Evolutionary conservation across 108 stramenopile genomes (phyloP).

Genomic region (Nitzschia sp.): DNA sequence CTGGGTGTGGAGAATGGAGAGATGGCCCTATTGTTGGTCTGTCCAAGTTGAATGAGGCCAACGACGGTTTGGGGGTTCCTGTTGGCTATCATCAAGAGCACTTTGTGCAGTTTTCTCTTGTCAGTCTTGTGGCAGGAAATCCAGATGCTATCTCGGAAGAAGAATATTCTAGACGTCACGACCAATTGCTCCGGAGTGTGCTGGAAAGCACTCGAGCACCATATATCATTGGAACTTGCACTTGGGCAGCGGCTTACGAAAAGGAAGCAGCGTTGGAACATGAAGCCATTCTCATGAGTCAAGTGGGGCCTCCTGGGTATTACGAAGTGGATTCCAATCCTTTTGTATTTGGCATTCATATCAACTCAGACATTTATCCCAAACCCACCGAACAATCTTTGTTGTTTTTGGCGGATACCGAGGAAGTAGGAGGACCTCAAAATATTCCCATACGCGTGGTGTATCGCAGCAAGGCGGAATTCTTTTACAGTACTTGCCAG

Average conservation of each 20-base stretch:
- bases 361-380: constrained; percentile 48
- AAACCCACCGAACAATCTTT: constrained; percentile 32
- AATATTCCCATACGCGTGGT: constrained; percentile 36
- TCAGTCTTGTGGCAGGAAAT: constrained; percentile 51
- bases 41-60: constrained; percentile 38
- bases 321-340: constrained; percentile 38
- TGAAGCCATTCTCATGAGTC: constrained; percentile 43
- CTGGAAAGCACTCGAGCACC: constrained; percentile 29
- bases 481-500: constrained; percentile 48
- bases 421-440: not conserved
- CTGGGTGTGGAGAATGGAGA: constrained; percentile 30
- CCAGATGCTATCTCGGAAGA: constrained; percentile 6
- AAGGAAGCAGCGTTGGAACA: constrained; percentile 31
- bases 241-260: constrained; percentile 33
- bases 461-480: constrained; percentile 41
- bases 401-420: constrained; percentile 19
- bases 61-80: constrained; percentile 38
- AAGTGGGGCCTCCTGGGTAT: constrained; percentile 56
- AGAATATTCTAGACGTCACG: constrained; percentile 34
- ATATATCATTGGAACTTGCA: constrained; percentile 54
- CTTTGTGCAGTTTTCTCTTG: constrained; percentile 46
- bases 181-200: constrained; percentile 15
- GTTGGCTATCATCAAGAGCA: constrained; percentile 45
- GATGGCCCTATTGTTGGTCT: constrained; percentile 49
- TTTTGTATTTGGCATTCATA: constrained; percentile 61